A percentile compares a stretch with the other conserved stretches of the same genome.
Evolutionary conservation across 768 basidiomycete species (phyloP).

Genomic region (Mycena haematopus): DNA sequence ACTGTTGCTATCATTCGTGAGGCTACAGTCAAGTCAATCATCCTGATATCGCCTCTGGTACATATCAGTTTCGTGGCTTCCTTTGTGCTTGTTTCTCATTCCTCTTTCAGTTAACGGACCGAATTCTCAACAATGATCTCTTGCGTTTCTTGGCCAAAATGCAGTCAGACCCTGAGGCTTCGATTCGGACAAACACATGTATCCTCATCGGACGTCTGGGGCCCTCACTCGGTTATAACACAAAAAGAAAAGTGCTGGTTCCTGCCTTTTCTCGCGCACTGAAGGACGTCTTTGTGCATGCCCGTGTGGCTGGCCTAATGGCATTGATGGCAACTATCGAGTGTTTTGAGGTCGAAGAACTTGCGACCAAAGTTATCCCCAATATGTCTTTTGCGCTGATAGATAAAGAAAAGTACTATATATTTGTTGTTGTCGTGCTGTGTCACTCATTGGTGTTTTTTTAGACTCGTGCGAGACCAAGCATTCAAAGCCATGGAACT

Average conservation of each 20-base stretch:
- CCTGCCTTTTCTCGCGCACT: slow-evolving; percentile 91
- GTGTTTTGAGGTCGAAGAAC: slow-evolving; percentile 85
- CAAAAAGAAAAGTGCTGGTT: slow-evolving; percentile 95
- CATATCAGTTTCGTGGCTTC: slow-evolving; percentile 2
- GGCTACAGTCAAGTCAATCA: slow-evolving; percentile 89
- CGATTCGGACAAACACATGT: slow-evolving; percentile 96
- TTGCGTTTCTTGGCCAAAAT: slow-evolving; percentile 91
- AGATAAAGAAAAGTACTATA: slow-evolving; percentile 88
- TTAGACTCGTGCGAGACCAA: slow-evolving; percentile 91
- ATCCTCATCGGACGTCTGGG: slow-evolving; percentile 94
- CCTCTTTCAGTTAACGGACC: slow-evolving; percentile 73
- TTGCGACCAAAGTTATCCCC: slow-evolving; percentile 90
- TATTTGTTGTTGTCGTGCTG: not conserved
- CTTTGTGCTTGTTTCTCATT: not conserved
- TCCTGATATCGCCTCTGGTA: slow-evolving; percentile 85
- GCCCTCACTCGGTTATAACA: slow-evolving; percentile 82
- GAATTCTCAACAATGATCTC: slow-evolving; percentile 95
- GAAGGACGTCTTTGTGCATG: slow-evolving; percentile 91
- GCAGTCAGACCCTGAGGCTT: slow-evolving; percentile 91
- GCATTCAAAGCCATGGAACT: slow-evolving; percentile 93
- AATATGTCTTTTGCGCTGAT: slow-evolving; percentile 80
- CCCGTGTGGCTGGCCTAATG: slow-evolving; percentile 93
- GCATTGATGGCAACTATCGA: slow-evolving; percentile 95
- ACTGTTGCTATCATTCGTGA: slow-evolving; percentile 94
- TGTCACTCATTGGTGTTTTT: not conserved